Evolutionary conservation across 2,329 filamentous ascomycete genomes (phyloP).

Genomic region (Cladosporium velox): DNA sequence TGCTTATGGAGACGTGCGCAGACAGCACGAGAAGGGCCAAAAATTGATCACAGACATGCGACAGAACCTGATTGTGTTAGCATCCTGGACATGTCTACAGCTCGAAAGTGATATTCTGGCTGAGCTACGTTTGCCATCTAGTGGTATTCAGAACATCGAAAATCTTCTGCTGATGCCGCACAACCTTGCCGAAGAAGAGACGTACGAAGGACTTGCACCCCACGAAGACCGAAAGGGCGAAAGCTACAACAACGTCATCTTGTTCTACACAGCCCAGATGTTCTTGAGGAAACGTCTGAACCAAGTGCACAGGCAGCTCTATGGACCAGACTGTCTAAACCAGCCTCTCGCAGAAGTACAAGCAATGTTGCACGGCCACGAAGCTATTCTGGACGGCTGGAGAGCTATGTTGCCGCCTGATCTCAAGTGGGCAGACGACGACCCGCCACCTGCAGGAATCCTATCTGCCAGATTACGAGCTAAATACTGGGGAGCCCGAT

Average conservation of each 20-base stretch:
- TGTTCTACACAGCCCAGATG: constrained; percentile 64
- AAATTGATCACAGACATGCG: constrained; percentile 36
- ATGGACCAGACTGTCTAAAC: constrained; percentile 42
- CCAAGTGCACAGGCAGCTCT: constrained; percentile 57
- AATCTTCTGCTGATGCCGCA: constrained; percentile 67
- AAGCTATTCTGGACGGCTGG: constrained; percentile 52
- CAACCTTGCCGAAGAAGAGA: constrained; percentile 46
- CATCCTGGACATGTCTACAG: constrained; percentile 93
- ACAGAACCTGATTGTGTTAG: constrained; percentile 55
- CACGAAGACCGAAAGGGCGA: constrained; percentile 26
- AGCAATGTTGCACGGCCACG: constrained; percentile 38
- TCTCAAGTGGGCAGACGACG: constrained; percentile 66
- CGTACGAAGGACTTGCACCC: constrained; percentile 28
- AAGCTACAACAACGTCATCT: constrained; percentile 47
- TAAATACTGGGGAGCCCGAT: constrained; percentile 91
- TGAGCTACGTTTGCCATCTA: constrained; percentile 67
- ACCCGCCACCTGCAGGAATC: constrained; percentile 73
- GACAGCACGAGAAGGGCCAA: constrained; percentile 34
- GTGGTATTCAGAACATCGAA: constrained; percentile 61
- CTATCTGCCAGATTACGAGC: constrained; percentile 81
- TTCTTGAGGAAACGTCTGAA: constrained; percentile 61
- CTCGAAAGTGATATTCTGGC: constrained; percentile 93
- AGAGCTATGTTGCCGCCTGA: constrained; percentile 50
- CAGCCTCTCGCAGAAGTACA: constrained; percentile 29
- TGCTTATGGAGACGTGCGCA: constrained; percentile 39